A percentile compares a stretch with the other conserved stretches of the same genome.
Evolutionary conservation across 2,329 filamentous ascomycete species (phyloP).

Genomic region (Emydomyces testavorans): DNA sequence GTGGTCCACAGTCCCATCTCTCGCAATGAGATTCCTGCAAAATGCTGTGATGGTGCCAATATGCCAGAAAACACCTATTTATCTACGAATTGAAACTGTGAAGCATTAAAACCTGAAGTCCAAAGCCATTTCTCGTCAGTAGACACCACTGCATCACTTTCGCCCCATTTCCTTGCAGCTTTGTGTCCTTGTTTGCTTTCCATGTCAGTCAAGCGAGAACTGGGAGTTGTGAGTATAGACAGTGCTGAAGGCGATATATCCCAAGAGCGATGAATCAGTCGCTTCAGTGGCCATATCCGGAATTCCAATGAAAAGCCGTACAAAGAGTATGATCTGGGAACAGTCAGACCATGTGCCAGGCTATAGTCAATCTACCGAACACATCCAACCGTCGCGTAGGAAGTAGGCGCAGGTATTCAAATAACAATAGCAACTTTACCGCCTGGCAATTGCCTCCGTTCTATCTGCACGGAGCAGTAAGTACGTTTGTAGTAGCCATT

Average conservation of each 20-base stretch:
- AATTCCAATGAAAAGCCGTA: not conserved
- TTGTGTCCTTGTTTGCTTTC: not conserved
- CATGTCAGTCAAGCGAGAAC: not conserved
- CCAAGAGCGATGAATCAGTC: not conserved
- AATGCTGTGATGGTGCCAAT: slow-evolving; percentile 5
- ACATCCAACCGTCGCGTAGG: not conserved
- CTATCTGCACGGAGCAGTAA: not conserved
- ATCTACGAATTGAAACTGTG: slow-evolving; percentile 27
- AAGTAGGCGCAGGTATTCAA: not conserved
- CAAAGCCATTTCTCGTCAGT: not conserved
- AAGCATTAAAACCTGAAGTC: slow-evolving; percentile 2
- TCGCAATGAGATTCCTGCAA: not conserved
- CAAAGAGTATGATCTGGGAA: not conserved
- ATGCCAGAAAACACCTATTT: slow-evolving; percentile 21
- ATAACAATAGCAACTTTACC: not conserved
- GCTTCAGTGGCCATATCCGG: not conserved
- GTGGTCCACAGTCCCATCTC: not conserved
- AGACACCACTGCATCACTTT: not conserved
- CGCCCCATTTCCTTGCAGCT: not conserved
- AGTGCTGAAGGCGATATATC: not conserved
- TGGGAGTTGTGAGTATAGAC: not conserved
- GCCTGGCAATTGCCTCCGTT: no score
- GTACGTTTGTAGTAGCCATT: not conserved
- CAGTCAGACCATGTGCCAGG: not conserved
- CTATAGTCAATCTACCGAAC: not conserved